Conservation (phyloP, 2,329 filamentous ascomycete genomes). For the Nannizzia gypsea region DNA sequence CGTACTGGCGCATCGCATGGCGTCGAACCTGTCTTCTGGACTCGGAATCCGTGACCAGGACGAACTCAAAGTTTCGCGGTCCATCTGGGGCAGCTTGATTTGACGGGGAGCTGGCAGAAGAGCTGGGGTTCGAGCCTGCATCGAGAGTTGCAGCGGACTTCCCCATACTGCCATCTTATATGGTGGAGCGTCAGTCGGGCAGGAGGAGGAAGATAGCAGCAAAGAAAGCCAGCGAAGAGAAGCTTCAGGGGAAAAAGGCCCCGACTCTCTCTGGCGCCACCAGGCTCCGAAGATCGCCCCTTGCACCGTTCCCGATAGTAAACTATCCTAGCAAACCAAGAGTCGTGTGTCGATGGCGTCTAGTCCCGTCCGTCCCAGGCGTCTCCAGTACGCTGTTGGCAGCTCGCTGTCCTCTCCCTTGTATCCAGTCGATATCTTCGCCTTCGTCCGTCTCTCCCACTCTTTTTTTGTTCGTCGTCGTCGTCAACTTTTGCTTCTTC, state of each 20-base stretch:
- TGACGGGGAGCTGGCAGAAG: neutral
- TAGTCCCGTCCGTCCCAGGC: neutral
- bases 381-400: neutral
- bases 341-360: neutral
- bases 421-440: no score
- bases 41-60: conserved; percentile 24
- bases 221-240: neutral
- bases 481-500: neutral
- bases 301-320: neutral
- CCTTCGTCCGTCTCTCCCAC: no score
- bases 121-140: conserved; percentile 1
- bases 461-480: neutral
- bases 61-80: conserved; percentile 23
- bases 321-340: no score
- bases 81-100: conserved; percentile 9
- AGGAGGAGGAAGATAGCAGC: neutral
- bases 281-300: neutral
- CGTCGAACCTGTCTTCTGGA: conserved; percentile 25
- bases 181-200: neutral
- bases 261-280: neutral
- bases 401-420: no score
- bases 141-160: conserved; percentile 14
- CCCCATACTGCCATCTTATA: conserved; percentile 20
- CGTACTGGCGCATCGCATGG: conserved; percentile 28
- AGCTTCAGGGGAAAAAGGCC: neutral